A percentile compares a stretch with the other conserved stretches of the same genome.
Conservation (phyloP, 2,329 filamentous ascomycete genomes). For the Curvularia eragrostidis region DNA sequence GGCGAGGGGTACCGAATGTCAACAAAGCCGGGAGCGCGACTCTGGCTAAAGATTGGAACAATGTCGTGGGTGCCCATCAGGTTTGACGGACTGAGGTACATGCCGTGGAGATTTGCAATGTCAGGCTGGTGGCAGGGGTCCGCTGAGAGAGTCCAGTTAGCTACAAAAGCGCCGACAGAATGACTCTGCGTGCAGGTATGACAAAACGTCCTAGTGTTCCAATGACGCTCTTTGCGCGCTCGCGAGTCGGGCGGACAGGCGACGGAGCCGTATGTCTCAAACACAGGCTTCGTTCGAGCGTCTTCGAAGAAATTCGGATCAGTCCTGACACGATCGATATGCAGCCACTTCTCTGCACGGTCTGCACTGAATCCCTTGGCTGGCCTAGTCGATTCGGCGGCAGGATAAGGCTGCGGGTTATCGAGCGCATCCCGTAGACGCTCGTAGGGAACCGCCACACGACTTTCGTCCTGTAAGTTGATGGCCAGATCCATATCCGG, state of each 20-base stretch:
- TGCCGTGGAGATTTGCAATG: constrained; percentile 73
- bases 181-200: constrained; percentile 68
- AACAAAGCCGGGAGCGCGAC: constrained; percentile 73
- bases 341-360: constrained; percentile 50
- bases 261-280: constrained; percentile 52
- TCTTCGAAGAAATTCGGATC: constrained; percentile 42
- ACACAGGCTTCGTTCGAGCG: constrained; percentile 48
- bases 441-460: constrained; percentile 61
- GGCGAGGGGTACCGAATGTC: constrained; percentile 77
- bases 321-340: constrained; percentile 32
- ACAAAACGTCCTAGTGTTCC: constrained; percentile 71
- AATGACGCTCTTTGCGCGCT: constrained; percentile 64
- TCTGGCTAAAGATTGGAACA: constrained; percentile 77
- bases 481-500: constrained; percentile 70
- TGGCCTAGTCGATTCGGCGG: constrained; percentile 29
- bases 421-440: constrained; percentile 37
- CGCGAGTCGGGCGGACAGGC: constrained; percentile 70
- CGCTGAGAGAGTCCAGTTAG: constrained; percentile 68
- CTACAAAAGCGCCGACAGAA: constrained; percentile 70
- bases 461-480: constrained; percentile 67
- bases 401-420: constrained; percentile 33
- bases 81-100: constrained; percentile 70
- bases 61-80: constrained; percentile 69
- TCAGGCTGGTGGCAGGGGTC: constrained; percentile 81
- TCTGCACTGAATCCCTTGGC: constrained; percentile 47